Evolutionary conservation across 2,329 filamentous ascomycete species (phyloP).

Genomic region (Camptophora hylomeconis): DNA sequence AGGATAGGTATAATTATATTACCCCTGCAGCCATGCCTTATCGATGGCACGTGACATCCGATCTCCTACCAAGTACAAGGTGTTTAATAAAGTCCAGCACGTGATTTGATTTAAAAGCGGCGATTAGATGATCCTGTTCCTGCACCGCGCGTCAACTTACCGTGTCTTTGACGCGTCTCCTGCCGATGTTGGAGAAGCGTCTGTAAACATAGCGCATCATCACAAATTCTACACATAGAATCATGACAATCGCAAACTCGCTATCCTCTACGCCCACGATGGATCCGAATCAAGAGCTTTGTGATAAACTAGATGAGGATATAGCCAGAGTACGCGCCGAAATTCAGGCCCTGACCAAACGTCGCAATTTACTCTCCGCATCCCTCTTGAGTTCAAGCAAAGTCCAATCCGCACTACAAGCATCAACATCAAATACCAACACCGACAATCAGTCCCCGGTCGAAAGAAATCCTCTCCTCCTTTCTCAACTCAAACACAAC

Average conservation of each 20-base stretch:
- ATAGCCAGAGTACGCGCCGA: constrained; percentile 28
- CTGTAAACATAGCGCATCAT: no score
- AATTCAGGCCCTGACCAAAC: constrained; percentile 27
- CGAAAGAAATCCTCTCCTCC: constrained; percentile 22
- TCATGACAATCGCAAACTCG: constrained; percentile 11
- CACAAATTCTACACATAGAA: no score
- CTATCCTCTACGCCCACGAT: constrained; percentile 11
- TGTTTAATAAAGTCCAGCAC: no score
- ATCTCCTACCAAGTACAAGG: no score
- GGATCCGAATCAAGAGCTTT: neutral
- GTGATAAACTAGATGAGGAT: constrained; percentile 25
- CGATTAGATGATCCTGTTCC: no score
- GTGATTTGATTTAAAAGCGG: no score
- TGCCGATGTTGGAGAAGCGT: no score
- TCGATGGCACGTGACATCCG: no score
- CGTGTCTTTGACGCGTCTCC: no score
- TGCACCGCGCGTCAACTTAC: no score
- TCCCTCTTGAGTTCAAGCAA: constrained; percentile 28
- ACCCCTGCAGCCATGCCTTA: no score
- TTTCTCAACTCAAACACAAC: constrained; percentile 18
- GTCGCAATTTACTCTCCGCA: constrained; percentile 26
- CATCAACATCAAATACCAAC: constrained; percentile 1
- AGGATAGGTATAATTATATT: no score
- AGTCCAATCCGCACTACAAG: constrained; percentile 17
- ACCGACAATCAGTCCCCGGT: constrained; percentile 5